These are phyloP conservation scores for Madurella fahalii DNA, from an alignment of 2,329 filamentous ascomycete genomes.

Conservation along the genomic window DNA sequence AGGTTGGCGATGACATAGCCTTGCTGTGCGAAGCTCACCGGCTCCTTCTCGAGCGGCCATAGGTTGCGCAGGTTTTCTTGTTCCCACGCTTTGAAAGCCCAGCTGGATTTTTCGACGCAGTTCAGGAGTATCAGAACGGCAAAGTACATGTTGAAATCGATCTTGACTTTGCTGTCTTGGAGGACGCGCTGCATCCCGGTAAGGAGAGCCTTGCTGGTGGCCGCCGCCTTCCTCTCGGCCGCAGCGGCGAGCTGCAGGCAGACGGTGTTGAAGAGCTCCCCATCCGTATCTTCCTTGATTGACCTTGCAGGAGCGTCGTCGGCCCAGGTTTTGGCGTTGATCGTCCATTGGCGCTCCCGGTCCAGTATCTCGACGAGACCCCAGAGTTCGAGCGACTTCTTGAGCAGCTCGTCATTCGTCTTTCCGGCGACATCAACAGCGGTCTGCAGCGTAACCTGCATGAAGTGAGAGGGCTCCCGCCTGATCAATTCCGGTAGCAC, in stretches of 20 bases:
- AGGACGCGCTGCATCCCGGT: slow-evolving; percentile 58
- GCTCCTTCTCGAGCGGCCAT: slow-evolving; percentile 59
- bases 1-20: slow-evolving; percentile 56
- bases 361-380: slow-evolving; percentile 62
- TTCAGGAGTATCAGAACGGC: slow-evolving; percentile 60
- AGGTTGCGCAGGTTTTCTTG: slow-evolving; percentile 55
- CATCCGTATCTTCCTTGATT: slow-evolving; percentile 51
- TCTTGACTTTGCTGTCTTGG: slow-evolving; percentile 56
- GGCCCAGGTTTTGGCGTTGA: slow-evolving; percentile 45
- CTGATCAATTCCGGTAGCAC: slow-evolving; percentile 55
- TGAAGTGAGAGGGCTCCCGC: slow-evolving; percentile 57
- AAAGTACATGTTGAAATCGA: slow-evolving; percentile 59
- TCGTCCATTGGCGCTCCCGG: slow-evolving; percentile 58
- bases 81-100: slow-evolving; percentile 66
- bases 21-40: slow-evolving; percentile 54
- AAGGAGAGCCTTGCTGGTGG: slow-evolving; percentile 54
- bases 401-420: slow-evolving; percentile 51
- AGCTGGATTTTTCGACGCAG: slow-evolving; percentile 64
- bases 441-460: slow-evolving; percentile 54
- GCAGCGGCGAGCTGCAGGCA: slow-evolving; percentile 62
- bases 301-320: slow-evolving; percentile 40
- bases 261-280: slow-evolving; percentile 57
- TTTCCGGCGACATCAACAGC: slow-evolving; percentile 43
- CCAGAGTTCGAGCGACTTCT: slow-evolving; percentile 60
- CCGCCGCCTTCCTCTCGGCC: slow-evolving; percentile 59